Evolutionary conservation across 1,139 yeast genomes (phyloP), one percentile per base, ranked within the genome.

Genomic region (Hansenula anomala): DNA sequence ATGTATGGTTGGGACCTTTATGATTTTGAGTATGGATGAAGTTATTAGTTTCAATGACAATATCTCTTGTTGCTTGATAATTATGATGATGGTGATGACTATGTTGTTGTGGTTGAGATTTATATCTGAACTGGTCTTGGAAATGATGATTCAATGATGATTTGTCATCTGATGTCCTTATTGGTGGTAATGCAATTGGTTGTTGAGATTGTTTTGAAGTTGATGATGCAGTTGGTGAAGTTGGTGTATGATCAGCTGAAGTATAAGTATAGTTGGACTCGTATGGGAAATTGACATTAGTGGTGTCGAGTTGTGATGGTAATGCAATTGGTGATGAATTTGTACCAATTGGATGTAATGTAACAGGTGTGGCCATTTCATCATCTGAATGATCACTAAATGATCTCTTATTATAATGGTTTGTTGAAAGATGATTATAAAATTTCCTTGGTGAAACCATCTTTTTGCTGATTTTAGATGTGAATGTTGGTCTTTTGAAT

Each of bases 181-280:
- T 39, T 27, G 30, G 39, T 35, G 32, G 35, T 20, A 20, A n/a
- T 34, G 29, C 36, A 42, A 45, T 9, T 46, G 40, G 43, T 42
- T 34, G 35, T 44, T 33, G 30, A 6, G 37, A 31, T 15, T 40
- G 38, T n/a, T n/a, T n/a, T 13, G 40, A 15, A 32, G 20, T 22
- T 28, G 38, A 19, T 16, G 46, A 20, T 19, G 43, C 35, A 31
- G 36, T 37, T 22, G 45, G 47, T 3, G 48, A 40, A n/a, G 41
- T 34, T 24, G 37, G 43, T 7, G 43, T 30, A 29, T 32, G 25
- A 2, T 33, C 36, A 12, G 20, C 33, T n/a, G 39, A 32, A 15
- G 13, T 30, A 50, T 75, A 75, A 15, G 78, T 71, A 51, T 75
- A 75, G 48, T 75, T 73, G 19, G 75, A 71, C 49, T 74, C 77